Percentiles rank a stretch among this genome's conserved stretches.
These are phyloP conservation scores for Albugo candida DNA, from an alignment of 352 stramenopile genomes.

Conservation along the genomic window DNA sequence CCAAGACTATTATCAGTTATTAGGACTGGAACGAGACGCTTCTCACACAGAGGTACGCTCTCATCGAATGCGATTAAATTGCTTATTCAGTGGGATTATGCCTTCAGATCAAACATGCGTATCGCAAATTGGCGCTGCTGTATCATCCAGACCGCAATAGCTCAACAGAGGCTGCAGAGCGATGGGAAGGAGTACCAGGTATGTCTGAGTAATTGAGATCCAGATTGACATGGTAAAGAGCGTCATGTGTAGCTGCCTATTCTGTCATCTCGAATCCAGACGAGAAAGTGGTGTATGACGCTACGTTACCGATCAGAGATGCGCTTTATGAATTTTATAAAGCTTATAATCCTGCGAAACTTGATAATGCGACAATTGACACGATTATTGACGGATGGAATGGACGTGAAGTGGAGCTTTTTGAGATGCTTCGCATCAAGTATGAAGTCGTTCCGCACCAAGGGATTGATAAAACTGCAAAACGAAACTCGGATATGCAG, in stretches of 20 bases:
- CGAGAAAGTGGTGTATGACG: slow-evolving; percentile 55
- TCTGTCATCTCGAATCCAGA: slow-evolving; percentile 60
- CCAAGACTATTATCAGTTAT: slow-evolving; percentile 63
- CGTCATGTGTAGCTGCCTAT: slow-evolving; percentile 22
- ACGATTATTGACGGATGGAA: slow-evolving; percentile 77
- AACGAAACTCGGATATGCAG: background rate
- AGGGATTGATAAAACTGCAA: slow-evolving; percentile 12
- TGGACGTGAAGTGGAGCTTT: slow-evolving; percentile 64
- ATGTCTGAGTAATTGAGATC: background rate
- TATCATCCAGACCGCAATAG: slow-evolving; percentile 88
- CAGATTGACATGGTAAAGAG: background rate
- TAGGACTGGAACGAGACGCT: slow-evolving; percentile 30
- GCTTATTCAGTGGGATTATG: background rate
- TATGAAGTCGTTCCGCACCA: slow-evolving; percentile 69
- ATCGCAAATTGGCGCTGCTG: slow-evolving; percentile 68
- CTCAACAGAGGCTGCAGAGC: slow-evolving; percentile 29
- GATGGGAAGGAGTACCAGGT: slow-evolving; percentile 55
- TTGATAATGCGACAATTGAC: slow-evolving; percentile 69
- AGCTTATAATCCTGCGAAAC: slow-evolving; percentile 64
- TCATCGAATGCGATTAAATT: background rate
- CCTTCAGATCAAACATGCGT: slow-evolving; percentile 83
- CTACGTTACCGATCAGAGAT: slow-evolving; percentile 50
- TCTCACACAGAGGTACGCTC: slow-evolving; percentile 39
- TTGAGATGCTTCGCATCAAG: slow-evolving; percentile 73
- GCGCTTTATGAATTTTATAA: slow-evolving; percentile 69